Percentiles rank a stretch among this genome's conserved stretches.
These are phyloP conservation scores for Pichia occidentalis DNA, from an alignment of 805 yeast genomes.

Conservation along the genomic window DNA sequence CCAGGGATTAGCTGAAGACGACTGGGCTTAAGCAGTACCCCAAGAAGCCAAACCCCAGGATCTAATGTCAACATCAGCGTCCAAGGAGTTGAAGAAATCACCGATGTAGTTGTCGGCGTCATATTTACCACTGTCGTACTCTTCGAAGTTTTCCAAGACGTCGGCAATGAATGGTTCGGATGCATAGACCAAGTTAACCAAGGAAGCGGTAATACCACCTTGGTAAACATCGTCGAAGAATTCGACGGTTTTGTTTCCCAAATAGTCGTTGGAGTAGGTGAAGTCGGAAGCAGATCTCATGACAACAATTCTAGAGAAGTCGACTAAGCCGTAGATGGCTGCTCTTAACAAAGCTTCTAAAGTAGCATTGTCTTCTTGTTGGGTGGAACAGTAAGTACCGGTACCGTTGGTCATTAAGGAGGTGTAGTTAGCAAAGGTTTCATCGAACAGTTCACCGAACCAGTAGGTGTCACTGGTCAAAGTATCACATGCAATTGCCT, in stretches of 20 bases:
- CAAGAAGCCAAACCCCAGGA: slow-evolving; percentile 17
- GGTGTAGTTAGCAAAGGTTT: slow-evolving; percentile 44
- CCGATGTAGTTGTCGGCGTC: slow-evolving; percentile 52
- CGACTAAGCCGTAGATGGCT: slow-evolving; percentile 47
- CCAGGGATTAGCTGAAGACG: not conserved
- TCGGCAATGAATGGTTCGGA: slow-evolving; percentile 51
- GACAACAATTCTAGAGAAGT: slow-evolving; percentile 49
- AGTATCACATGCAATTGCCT: slow-evolving; percentile 48
- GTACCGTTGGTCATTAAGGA: slow-evolving; percentile 49
- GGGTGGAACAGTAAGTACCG: slow-evolving; percentile 53
- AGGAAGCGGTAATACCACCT: slow-evolving; percentile 46
- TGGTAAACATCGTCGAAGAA: slow-evolving; percentile 44
- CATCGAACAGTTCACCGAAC: slow-evolving; percentile 46
- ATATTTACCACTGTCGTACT: slow-evolving; percentile 30
- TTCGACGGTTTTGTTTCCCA: slow-evolving; percentile 37
- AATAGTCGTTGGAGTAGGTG: slow-evolving; percentile 34
- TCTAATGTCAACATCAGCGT: slow-evolving; percentile 26
- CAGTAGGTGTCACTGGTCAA: slow-evolving; percentile 57
- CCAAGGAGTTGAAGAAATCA: slow-evolving; percentile 52
- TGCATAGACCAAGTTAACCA: slow-evolving; percentile 46
- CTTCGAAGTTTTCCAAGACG: slow-evolving; percentile 43
- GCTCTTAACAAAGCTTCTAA: slow-evolving; percentile 53
- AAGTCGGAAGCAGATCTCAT: slow-evolving; percentile 60
- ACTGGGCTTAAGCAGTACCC: slow-evolving; percentile 10
- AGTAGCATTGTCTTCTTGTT: slow-evolving; percentile 64